Base-by-base conservation (phyloP, 257 asterid genomes). In the Solanum habrochaites region DNA sequence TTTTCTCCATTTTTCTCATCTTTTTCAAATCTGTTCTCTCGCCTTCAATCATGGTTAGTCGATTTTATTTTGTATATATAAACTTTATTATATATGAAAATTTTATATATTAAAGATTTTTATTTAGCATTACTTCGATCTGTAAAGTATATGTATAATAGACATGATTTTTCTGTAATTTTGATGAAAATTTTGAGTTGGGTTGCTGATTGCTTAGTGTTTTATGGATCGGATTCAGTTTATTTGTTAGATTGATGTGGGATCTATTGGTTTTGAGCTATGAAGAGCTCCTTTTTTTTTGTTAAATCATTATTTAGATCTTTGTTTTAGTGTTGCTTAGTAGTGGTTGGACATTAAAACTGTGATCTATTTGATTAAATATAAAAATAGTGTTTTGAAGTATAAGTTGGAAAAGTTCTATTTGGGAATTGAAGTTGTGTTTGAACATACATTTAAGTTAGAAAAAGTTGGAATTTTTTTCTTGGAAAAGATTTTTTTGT, bases 1-100 rank as follows among this genome's bases (percentile, higher is more conserved):
- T 90, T 88, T 88, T 74, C 89, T 90, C 89, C 88, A 70, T 15
- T 10, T 32, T 15, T 86, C 88, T 80, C 71, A n/a, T 42, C 77
- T 67, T 29, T 21, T 67, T 14, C 21, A 6, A 9, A 31, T 39
- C 47, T 15, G 31, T 52, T 45, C 62, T 47, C 67, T 31, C 83
- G 56, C 87, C 47, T 60, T 85, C 40, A 42, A 86, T 31, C 85
- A 90, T 90, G 92, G 92, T 90, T 42, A 88, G 90, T 75, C 40
- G 6, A 23, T 32, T 18, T 62, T 37, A 0, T 31, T 88, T 11
- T 8, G 7, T 27, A 6, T 66, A 8, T 25, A 25, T 72, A 72
- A 72, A 9, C 39, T 49, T 80, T 11, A 4, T 16, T 62, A 3
- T 20, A 18, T 23, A 71, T 13, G 21, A 6, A 11, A 45, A 39